Evolutionary conservation across 2,329 filamentous ascomycete species (phyloP), one percentile per base, ranked within the genome.

Genomic region (Xylaria arbuscula): DNA sequence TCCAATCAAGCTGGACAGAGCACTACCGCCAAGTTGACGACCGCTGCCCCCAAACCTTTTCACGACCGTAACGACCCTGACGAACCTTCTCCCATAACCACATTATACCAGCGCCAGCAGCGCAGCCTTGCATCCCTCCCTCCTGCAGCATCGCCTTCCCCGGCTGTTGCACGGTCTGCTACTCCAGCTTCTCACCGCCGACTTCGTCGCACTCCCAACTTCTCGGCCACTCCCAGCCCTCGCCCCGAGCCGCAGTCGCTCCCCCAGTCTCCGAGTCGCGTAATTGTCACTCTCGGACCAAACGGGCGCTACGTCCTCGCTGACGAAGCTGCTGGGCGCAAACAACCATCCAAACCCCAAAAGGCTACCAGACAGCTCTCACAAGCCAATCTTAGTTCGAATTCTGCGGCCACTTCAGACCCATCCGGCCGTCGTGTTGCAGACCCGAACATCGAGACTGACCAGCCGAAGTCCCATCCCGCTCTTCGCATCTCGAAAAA

Each of bases 401-500:
- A 81, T 74, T 81, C 81, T 69, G 78, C 82, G 68, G 76, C 79
- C 42, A 76, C 73, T n/a, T 79, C 80, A 17, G 76, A 76, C 24
- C 78, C 77, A 8, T 65, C 74, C 69, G 73, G 71, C 67, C 72
- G 74, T 68, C 67, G 73, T 72, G 48, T 75, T 58, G 61, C 67
- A 63, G 69, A 69, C 57, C 75, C 77, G 69, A 79, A 78, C 69
- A 74, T 76, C 38, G 75, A 76, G 70, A 69, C 75, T 63, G 73
- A 80, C 64, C 78, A 72, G 68, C 76, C 79, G 59, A 78, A 82
- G 62, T 80, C 83, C 50, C 84, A 86, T 70, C 83, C 84, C 7
- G 81, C 82, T 62, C 79, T 86, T 69, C 89, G 89, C 76, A 90
- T 98, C 80, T 97, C 94, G 56, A 91, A 89, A 74, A 90, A 92